Conservation (phyloP, 108 stramenopile genomes). For the Craspedostauros australis region DNA sequence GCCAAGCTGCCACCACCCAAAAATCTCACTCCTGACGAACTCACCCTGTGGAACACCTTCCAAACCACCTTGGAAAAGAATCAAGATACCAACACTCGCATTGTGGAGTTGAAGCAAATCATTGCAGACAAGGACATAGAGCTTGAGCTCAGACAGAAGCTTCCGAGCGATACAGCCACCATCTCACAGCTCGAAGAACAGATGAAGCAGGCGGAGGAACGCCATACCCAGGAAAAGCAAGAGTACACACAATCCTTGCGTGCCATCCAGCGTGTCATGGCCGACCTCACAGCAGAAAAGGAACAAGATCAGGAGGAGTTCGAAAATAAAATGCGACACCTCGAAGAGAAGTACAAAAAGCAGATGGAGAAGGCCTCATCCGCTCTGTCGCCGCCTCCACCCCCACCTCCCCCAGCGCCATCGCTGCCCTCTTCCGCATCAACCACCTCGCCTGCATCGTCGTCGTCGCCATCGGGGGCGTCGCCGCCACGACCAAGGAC, state of each 20-base stretch:
- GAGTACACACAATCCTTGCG: constrained; percentile 35
- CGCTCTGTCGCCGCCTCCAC: not conserved
- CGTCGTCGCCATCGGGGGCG: not conserved
- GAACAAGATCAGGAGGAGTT: constrained; percentile 11
- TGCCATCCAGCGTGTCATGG: constrained; percentile 51
- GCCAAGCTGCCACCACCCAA: constrained; percentile 15
- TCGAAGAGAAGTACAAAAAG: constrained; percentile 2
- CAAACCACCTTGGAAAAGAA: constrained; percentile 21
- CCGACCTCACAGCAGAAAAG: constrained; percentile 30
- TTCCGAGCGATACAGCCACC: not conserved
- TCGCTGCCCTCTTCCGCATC: not conserved
- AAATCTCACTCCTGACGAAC: constrained; percentile 26
- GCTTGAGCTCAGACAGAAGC: constrained; percentile 12
- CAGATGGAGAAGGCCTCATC: not conserved
- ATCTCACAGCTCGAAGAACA: constrained; percentile 16
- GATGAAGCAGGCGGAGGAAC: not conserved
- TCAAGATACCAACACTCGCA: not conserved
- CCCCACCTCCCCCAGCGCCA: constrained; percentile 1
- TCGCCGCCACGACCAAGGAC: not conserved
- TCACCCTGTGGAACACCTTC: constrained; percentile 29
- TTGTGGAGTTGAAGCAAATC: constrained; percentile 3
- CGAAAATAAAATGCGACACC: not conserved
- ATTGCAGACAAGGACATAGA: not conserved
- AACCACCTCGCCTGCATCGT: not conserved
- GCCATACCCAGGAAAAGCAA: constrained; percentile 7